phyloP scores from a whole-genome alignment of 2,329 filamentous ascomycete species.

The Aquanectria penicillioides region DNA sequence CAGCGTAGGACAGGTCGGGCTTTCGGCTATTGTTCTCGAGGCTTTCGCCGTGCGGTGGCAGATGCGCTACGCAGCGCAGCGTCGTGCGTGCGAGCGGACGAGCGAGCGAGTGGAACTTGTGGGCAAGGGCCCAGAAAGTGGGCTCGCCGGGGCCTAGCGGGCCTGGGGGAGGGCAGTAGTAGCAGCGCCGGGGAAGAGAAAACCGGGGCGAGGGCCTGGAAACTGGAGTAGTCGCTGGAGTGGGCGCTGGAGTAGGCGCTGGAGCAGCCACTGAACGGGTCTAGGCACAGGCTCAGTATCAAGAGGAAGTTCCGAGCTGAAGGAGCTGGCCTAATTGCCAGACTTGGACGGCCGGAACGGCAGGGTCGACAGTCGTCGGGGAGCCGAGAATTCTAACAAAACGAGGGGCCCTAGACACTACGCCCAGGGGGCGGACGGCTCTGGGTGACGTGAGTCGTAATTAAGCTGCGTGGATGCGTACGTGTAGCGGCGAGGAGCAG shows the following conservation, averaged over 20 bases:
- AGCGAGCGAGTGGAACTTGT: not conserved
- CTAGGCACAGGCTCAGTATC: too few species aligned
- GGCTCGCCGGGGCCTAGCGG: too few species aligned
- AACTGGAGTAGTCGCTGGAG: not conserved
- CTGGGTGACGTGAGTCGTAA: not conserved
- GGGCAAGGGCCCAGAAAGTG: not conserved
- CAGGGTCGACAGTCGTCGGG: too few species aligned
- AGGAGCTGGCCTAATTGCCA: too few species aligned
- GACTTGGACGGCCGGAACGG: too few species aligned
- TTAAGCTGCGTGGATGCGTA: not conserved
- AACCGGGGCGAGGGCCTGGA: conserved; percentile 10
- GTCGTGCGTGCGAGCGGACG: too few species aligned
- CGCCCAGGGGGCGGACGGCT: too few species aligned
- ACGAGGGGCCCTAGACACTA: too few species aligned
- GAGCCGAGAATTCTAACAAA: too few species aligned
- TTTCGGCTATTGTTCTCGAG: conserved; percentile 18
- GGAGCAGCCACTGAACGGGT: too few species aligned
- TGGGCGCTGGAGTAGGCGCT: not conserved
- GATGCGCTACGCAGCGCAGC: too few species aligned
- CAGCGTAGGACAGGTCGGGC: conserved; percentile 10
- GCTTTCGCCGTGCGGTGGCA: conserved; percentile 5
- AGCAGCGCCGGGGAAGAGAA: conserved; percentile 12
- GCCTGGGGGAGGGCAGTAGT: conserved; percentile 14
- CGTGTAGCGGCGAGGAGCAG: not conserved
- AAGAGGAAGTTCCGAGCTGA: too few species aligned